Evolutionary conservation across 805 yeast genomes (phyloP).

Genomic region (Wickerhamiella lipophila): DNA sequence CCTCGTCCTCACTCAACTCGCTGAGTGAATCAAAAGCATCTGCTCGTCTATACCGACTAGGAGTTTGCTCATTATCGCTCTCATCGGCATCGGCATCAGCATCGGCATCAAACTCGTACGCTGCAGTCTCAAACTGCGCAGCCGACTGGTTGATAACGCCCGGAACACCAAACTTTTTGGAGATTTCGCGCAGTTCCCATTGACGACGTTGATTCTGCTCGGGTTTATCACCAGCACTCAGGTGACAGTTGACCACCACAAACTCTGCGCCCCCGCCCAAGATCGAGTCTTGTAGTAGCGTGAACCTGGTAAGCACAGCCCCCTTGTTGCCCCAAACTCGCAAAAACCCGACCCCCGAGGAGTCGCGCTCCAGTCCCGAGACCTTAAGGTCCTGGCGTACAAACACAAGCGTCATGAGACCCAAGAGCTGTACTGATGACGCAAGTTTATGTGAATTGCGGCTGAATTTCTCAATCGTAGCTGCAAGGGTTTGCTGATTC

Average conservation of each 20-base stretch:
- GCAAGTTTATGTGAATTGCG: conserved; percentile 28
- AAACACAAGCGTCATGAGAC: conserved; percentile 39
- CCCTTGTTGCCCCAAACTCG: conserved; percentile 54
- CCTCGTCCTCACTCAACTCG: background rate
- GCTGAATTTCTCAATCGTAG: conserved; percentile 20
- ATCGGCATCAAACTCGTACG: conserved; percentile 9
- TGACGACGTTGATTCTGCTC: conserved; percentile 31
- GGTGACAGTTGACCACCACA: conserved; percentile 39
- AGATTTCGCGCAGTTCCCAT: conserved; percentile 35
- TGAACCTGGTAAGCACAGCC: conserved; percentile 37
- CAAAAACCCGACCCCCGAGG: conserved; percentile 46
- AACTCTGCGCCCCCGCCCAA: conserved; percentile 26
- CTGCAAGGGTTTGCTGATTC: conserved; percentile 24
- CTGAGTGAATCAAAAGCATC: background rate
- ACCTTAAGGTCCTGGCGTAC: conserved; percentile 29
- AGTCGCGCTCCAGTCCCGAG: conserved; percentile 30
- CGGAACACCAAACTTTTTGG: conserved; percentile 23
- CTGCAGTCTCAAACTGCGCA: conserved; percentile 3
- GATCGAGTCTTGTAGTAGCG: conserved; percentile 22
- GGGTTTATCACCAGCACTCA: conserved; percentile 34
- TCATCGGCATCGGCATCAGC: background rate
- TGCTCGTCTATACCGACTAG: conserved; percentile 2
- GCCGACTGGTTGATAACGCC: conserved; percentile 15
- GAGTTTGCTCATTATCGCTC: background rate
- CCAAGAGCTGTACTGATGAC: conserved; percentile 39